phyloP scores from a whole-genome alignment of 768 basidiomycete species.

The Russula olivacea region DNA sequence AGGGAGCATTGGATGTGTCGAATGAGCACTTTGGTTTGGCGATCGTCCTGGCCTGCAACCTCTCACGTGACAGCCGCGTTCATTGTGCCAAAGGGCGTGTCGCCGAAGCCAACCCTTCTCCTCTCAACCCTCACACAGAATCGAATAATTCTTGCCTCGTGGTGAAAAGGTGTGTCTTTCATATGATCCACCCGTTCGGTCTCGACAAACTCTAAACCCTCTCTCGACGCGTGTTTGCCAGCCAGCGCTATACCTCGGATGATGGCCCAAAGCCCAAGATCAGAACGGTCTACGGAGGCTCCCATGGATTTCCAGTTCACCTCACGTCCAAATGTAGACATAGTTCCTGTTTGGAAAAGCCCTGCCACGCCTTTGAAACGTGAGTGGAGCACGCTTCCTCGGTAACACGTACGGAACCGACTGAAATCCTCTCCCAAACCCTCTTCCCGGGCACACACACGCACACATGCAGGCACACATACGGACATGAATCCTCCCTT shows the following conservation, averaged over 20 bases:
- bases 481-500: constrained; percentile 39
- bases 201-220: not conserved
- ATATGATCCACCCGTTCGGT: not conserved
- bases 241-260: not conserved
- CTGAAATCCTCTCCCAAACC: constrained; percentile 34
- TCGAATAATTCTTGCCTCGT: not conserved
- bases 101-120: not conserved
- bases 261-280: constrained; percentile 16
- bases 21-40: no score
- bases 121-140: not conserved
- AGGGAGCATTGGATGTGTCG: not conserved
- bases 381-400: constrained; percentile 38
- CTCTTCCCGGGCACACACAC: constrained; percentile 9
- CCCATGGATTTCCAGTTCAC: constrained; percentile 92
- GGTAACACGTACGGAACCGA: constrained; percentile 12
- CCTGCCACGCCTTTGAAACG: constrained; percentile 62
- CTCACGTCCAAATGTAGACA: constrained; percentile 47
- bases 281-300: constrained; percentile 61
- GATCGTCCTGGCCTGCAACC: not conserved
- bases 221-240: constrained; percentile 15
- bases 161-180: constrained; percentile 3
- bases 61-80: constrained; percentile 23
- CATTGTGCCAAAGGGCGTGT: not conserved
- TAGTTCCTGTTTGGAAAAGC: constrained; percentile 59
- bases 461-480: constrained; percentile 36